A percentile compares a stretch with the other conserved stretches of the same genome.
phyloP scores from a whole-genome alignment of 345 rosid genomes.

The Rhizophora mangle region DNA sequence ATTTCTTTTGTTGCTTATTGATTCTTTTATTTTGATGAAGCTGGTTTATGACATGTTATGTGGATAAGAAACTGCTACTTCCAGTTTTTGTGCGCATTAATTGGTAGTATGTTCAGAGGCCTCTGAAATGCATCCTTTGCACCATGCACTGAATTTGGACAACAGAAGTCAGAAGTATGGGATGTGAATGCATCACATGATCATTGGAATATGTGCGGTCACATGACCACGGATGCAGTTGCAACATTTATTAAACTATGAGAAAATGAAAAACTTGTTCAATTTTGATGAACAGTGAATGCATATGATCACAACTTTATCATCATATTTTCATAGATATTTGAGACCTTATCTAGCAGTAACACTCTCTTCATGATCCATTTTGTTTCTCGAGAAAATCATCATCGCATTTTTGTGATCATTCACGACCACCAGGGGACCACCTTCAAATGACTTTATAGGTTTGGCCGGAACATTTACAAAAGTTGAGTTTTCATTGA shows the following conservation, averaged over 20 bases:
- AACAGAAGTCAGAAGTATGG: neutral
- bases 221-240: neutral
- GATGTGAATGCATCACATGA: neutral
- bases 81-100: neutral
- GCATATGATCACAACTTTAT: neutral
- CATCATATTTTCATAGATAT: no score
- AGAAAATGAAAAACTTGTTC: neutral
- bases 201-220: neutral
- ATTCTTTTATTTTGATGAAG: conserved; percentile 2
- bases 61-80: neutral
- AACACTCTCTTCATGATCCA: neutral
- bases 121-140: neutral
- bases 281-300: neutral
- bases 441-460: neutral
- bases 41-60: neutral
- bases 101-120: neutral
- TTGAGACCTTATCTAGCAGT: neutral
- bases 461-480: neutral
- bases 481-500: neutral
- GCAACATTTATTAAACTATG: neutral
- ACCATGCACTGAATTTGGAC: neutral
- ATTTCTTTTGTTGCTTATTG: neutral
- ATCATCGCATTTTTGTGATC: neutral
- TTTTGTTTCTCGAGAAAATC: neutral
- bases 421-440: no score